Conservation (phyloP, 495 filamentous ascomycete genomes). For the Halenospora varia region DNA sequence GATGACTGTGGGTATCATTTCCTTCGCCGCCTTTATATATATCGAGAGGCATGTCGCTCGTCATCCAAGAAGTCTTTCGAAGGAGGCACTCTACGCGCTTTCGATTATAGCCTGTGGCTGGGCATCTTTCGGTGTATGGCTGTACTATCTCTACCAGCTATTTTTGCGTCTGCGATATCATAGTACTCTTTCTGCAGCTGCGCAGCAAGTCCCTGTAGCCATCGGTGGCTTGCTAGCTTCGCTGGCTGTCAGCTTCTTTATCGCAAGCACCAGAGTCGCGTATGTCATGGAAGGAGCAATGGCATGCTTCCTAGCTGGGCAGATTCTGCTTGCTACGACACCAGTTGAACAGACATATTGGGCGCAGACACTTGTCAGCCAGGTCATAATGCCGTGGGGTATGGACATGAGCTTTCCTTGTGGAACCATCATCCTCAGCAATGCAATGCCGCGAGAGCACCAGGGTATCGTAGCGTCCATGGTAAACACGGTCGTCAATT, state of each 20-base stretch:
- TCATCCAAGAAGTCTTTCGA: constrained; percentile 43
- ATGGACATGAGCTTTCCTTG: constrained; percentile 59
- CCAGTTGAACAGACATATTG: constrained; percentile 52
- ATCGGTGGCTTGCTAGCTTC: constrained; percentile 44
- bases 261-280: constrained; percentile 36
- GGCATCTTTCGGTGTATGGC: constrained; percentile 56
- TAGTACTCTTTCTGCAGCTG: constrained; percentile 42
- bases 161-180: constrained; percentile 42
- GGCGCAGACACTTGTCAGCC: constrained; percentile 54
- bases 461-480: constrained; percentile 60
- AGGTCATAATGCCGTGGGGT: constrained; percentile 52
- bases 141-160: constrained; percentile 54
- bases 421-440: constrained; percentile 52
- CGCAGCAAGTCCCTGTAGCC: constrained; percentile 39
- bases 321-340: constrained; percentile 39
- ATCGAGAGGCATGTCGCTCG: constrained; percentile 37
- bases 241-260: constrained; percentile 39
- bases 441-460: constrained; percentile 50
- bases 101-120: constrained; percentile 52
- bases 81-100: constrained; percentile 48
- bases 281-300: constrained; percentile 49
- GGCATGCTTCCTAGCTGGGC: constrained; percentile 38
- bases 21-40: constrained; percentile 43
- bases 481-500: constrained; percentile 62
- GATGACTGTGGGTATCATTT: constrained; percentile 48